Conservation (phyloP, 441 rosid species). For the Mallotus repandus region DNA sequence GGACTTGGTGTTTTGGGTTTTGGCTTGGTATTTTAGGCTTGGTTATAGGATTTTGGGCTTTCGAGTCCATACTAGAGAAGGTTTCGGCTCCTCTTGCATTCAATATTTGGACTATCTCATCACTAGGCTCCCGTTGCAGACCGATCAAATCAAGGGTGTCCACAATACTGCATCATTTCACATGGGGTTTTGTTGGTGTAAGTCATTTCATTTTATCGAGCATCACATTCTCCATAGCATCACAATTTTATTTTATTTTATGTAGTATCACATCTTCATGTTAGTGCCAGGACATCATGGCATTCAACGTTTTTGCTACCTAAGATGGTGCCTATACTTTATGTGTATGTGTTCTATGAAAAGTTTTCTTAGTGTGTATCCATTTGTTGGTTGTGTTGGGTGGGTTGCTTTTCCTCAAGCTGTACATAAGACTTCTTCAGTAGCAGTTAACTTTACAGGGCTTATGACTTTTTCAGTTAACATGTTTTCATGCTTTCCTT, state of each 20-base stretch:
- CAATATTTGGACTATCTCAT: too few relatives aligned
- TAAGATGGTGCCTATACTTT: background rate
- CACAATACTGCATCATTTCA: background rate
- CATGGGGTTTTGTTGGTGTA: background rate
- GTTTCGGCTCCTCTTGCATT: too few relatives aligned
- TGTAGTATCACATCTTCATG: background rate
- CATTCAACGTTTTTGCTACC: background rate
- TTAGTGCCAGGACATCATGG: background rate
- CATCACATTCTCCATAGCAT: background rate
- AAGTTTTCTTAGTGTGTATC: background rate
- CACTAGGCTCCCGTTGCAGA: too few relatives aligned
- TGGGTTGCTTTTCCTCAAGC: background rate
- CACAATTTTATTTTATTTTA: background rate
- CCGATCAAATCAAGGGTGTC: too few relatives aligned
- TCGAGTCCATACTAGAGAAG: too few relatives aligned
- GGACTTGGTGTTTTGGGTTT: too few relatives aligned
- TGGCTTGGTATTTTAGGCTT: too few relatives aligned
- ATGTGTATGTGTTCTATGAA: background rate
- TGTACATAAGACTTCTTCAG: background rate
- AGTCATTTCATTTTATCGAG: conserved; percentile 10
- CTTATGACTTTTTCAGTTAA: conserved; percentile 5
- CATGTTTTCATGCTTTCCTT: conserved; percentile 8
- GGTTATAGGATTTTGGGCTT: too few relatives aligned
- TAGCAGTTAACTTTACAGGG: background rate
- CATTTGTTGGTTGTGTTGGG: background rate